Base-by-base conservation (phyloP, 257 asterid genomes). In the Mentha longifolia region DNA sequence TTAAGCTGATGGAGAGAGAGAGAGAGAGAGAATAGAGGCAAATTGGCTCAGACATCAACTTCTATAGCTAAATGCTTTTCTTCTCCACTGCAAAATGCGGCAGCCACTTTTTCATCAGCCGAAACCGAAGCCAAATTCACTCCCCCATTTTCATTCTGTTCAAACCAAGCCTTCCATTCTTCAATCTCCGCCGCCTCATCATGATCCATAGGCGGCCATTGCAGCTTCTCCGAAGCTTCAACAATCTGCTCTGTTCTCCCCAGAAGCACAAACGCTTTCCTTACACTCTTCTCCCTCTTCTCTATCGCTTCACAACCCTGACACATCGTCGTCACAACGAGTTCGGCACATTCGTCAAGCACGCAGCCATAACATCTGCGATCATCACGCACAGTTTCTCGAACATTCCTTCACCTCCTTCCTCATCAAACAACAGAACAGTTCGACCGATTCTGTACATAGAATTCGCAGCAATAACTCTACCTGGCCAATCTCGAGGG, bases 221-320 rank as follows among this genome's bases (percentile, higher is more conserved):
- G 41, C 3, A 10, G 61, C 72, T 9, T 45, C 77, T 50, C 47
- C 16, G 70, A 37, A 22, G 41, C 15, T 56, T 70, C 76, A 17
- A 76, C 50, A 7, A 76, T 42, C 35, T 46, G 11, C 25, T 70
- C 76, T 7, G 73, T 63, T 70, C 20, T 28, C 5, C 80, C 80
- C 1, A 76, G 57, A 6, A 76, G 50, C 22, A 63, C 13, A 70
- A 70, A 58, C 0, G 75, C 67, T 58, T 70, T 30, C 8, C 60
- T 7, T 4, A 65, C 71, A 11, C 73, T 56, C 66, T 65, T 20
- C 73, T 65, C 78, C 20, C 68, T 7, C 6, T 65, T 16, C 57
- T 74, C 66, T 19, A 74, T 66, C 12, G n/a, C 73, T 15, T 42
- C 52, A 9, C n/a, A 1, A 14, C 55, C 55, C n/a, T 57, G 78